Percentiles rank a stretch among this genome's conserved stretches.
Evolutionary conservation across 352 stramenopile species (phyloP).

Genomic region (Stramenopiles sp.): DNA sequence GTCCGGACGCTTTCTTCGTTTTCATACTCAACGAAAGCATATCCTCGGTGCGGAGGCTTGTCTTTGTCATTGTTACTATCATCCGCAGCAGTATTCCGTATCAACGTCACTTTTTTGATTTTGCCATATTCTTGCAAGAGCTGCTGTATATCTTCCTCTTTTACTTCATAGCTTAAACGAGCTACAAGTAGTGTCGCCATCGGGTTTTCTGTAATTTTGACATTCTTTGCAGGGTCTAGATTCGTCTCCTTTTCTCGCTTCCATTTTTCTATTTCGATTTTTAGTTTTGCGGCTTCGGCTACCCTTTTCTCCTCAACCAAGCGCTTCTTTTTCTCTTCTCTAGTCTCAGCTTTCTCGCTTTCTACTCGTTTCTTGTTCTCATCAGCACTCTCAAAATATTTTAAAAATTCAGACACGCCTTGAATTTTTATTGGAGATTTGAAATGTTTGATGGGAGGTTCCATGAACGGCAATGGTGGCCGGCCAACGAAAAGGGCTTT

Average conservation of each 20-base stretch:
- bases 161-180: slow-evolving; percentile 90
- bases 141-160: slow-evolving; percentile 82
- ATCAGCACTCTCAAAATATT: background rate
- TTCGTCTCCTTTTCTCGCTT: slow-evolving; percentile 24
- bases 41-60: slow-evolving; percentile 36
- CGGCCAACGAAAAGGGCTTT: background rate
- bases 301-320: slow-evolving; percentile 37
- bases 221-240: slow-evolving; percentile 32
- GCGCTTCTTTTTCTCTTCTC: slow-evolving; percentile 44
- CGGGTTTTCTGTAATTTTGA: slow-evolving; percentile 54
- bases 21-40: slow-evolving; percentile 96
- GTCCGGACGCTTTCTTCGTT: slow-evolving; percentile 45
- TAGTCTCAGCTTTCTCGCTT: background rate
- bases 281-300: slow-evolving; percentile 40
- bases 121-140: slow-evolving; percentile 85
- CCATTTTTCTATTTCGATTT: slow-evolving; percentile 41
- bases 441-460: background rate
- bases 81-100: slow-evolving; percentile 41
- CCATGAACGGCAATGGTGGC: background rate
- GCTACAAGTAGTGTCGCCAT: slow-evolving; percentile 97
- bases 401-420: background rate
- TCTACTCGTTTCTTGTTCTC: background rate
- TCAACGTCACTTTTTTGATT: slow-evolving; percentile 60
- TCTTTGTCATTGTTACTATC: slow-evolving; percentile 11
- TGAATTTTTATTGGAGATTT: background rate